Conservation (phyloP, 1,139 yeast genomes). For the Yamadazyma kanchanaburiensis region DNA sequence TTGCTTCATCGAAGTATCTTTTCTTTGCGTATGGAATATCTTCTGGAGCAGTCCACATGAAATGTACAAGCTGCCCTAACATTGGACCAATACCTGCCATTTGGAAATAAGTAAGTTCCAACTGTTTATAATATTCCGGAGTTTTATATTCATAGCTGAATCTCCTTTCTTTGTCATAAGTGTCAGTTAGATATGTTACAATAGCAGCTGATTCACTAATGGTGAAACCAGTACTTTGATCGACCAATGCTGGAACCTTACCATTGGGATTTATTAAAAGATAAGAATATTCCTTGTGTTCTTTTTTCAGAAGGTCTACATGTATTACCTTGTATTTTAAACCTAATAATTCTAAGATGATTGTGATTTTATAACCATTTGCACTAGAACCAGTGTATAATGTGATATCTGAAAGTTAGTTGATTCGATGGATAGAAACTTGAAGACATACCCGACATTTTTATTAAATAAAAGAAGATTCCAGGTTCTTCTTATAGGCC, state of each 20-base stretch:
- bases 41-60: conserved; percentile 39
- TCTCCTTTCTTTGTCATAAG: conserved; percentile 52
- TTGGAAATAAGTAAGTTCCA: conserved; percentile 54
- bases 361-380: neutral
- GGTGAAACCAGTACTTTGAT: conserved; percentile 39
- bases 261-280: conserved; percentile 58
- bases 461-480: no score
- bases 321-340: conserved; percentile 43
- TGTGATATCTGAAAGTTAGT: no score
- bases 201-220: conserved; percentile 61
- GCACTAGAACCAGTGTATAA: neutral
- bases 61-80: conserved; percentile 57
- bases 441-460: no score
- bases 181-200: conserved; percentile 51
- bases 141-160: conserved; percentile 45
- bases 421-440: no score
- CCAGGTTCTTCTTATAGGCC: no score
- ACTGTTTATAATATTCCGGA: conserved; percentile 44
- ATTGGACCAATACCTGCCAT: conserved; percentile 60
- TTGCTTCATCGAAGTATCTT: conserved; percentile 50
- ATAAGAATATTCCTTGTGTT: conserved; percentile 52
- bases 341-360: conserved; percentile 24
- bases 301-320: conserved; percentile 34
- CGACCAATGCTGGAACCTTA: conserved; percentile 57
- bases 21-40: conserved; percentile 49